Base-by-base conservation (phyloP, 2,329 filamentous ascomycete species). In the Fusarium xyrophilum region DNA sequence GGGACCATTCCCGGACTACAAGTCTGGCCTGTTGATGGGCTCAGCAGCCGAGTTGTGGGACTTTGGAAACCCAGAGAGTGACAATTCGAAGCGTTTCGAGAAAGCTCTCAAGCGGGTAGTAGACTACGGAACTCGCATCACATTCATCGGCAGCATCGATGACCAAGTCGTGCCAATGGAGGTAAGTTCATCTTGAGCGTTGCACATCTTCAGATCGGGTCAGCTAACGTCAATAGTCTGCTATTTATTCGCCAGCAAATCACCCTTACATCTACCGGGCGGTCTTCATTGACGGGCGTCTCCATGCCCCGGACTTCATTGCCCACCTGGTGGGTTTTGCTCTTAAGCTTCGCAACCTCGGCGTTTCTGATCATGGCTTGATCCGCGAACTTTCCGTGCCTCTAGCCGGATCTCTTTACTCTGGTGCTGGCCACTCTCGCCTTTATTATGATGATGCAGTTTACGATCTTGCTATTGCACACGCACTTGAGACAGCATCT, bases 41-140 rank as follows among this genome's bases (percentile, higher is more conserved):
- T 93, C 93, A 1, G 94, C 94, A n/a, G 91, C 91, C 6, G 96
- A 99, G 78, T 84, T 99, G 0, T 99, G 97, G 83, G 93, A 98
- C 55, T 98, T 99, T 80, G 91, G 90, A 19, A 88, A 94, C 67
- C 88, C 92, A 0, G 87, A 91, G 58, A 97, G 93, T 75, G 85
- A 88, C 55, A 92, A 97, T 15, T 95, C 93, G 1, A 90, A 91
- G 73, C 88, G 92, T 70, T 96, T 97, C 70, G 89, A 93, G 72
- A 83, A 88, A 30, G 89, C 93, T 0, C 81, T 98, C 6, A 89
- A 91, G 73, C 86, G 87, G 13, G 90, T 91, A 3, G 82, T 99
- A 10, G 86, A 89, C 19, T 91, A 93, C 73, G 93, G 94, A 15
- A 92, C 92, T 17, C 88, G 93, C 40, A 88, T 98, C 50, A 91